Evolutionary conservation across 495 filamentous ascomycete species (phyloP).

Genomic region (Copromyces sp.): DNA sequence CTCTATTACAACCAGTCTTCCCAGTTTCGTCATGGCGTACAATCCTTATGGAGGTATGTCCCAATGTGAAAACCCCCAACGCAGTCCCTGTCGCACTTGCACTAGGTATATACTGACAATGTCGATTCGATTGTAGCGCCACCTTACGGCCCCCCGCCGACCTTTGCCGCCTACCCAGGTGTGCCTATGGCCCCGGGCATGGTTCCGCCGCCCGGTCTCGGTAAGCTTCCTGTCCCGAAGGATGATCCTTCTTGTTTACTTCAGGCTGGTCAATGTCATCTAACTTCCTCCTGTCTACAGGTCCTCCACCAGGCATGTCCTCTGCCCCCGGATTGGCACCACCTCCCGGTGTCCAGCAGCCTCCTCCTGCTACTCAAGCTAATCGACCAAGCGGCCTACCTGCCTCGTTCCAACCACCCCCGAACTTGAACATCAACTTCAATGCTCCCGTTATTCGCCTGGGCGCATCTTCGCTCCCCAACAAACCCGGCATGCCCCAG

Average conservation of each 20-base stretch:
- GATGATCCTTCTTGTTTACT: background rate
- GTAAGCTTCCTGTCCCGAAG: constrained; percentile 38
- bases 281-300: constrained; percentile 21
- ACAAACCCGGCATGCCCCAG: constrained; percentile 46
- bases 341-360: constrained; percentile 71
- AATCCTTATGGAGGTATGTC: constrained; percentile 70
- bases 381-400: constrained; percentile 72
- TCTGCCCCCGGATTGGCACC: constrained; percentile 69
- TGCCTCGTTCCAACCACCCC: constrained; percentile 76
- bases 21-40: constrained; percentile 47
- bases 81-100: background rate
- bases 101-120: constrained; percentile 5
- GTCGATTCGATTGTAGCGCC: constrained; percentile 17
- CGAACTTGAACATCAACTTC: constrained; percentile 97
- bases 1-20: background rate
- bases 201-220: constrained; percentile 77
- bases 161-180: constrained; percentile 63
- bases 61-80: background rate
- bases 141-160: constrained; percentile 63
- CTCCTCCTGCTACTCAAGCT: constrained; percentile 51
- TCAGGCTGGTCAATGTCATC: background rate
- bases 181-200: constrained; percentile 50
- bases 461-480: constrained; percentile 55
- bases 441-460: constrained; percentile 93
- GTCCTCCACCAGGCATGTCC: constrained; percentile 61